Percentiles rank a stretch among this genome's conserved stretches.
Conservation (phyloP, 2,329 filamentous ascomycete genomes). For the Bipolaris zeicola region DNA sequence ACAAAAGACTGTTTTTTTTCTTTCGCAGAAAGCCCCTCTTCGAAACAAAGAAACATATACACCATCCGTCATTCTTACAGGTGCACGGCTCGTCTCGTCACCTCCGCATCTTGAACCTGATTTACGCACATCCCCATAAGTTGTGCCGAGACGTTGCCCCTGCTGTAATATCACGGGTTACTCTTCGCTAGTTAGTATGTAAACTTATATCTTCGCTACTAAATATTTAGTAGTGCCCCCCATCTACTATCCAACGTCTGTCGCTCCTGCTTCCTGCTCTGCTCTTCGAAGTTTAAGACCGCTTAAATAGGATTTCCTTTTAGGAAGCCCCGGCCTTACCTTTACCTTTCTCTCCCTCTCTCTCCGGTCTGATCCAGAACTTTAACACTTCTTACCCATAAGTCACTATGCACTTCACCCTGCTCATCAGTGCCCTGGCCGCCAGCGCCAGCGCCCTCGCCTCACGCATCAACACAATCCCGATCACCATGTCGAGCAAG, state of each 20-base stretch:
- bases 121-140: background rate
- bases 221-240: background rate
- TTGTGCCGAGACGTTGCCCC: background rate
- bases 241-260: background rate
- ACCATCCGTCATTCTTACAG: background rate
- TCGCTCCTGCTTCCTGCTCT: no score
- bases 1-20: no score
- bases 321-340: background rate
- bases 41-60: slow-evolving; percentile 9
- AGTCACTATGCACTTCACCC: slow-evolving; percentile 20
- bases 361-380: background rate
- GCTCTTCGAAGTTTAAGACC: background rate
- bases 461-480: slow-evolving; percentile 15
- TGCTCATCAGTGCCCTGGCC: slow-evolving; percentile 22
- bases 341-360: background rate
- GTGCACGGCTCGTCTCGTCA: slow-evolving; percentile 4
- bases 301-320: background rate
- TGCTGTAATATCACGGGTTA: slow-evolving; percentile 1
- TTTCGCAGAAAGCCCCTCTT: background rate
- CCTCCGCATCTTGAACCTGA: background rate
- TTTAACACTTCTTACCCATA: background rate
- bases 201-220: background rate
- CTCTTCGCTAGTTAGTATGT: slow-evolving; percentile 7
- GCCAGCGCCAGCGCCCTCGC: slow-evolving; percentile 20
- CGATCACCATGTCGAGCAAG: slow-evolving; percentile 1